Evolutionary conservation across 176 grass and related monocot species (phyloP).

Genomic region (Hordeum marinum): DNA sequence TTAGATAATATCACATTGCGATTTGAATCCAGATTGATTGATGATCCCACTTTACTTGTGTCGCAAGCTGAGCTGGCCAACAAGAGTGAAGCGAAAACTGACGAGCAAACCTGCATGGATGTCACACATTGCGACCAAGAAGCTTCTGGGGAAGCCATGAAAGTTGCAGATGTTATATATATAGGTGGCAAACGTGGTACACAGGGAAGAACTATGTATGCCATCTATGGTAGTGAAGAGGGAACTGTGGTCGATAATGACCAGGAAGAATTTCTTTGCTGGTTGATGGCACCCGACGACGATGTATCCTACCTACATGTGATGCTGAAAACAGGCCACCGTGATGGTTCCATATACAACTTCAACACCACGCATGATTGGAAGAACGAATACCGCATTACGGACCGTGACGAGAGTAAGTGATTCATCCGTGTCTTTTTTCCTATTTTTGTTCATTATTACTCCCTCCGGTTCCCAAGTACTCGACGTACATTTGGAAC

Average conservation of each 20-base stretch:
- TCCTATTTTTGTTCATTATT: not conserved
- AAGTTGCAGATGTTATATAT: not conserved
- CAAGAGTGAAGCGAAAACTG: not conserved
- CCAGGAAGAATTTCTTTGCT: not conserved
- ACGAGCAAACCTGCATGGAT: not conserved
- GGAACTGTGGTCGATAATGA: too few relatives aligned
- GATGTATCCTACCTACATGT: not conserved
- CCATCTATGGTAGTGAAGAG: not conserved
- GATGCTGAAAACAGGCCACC: slow-evolving; percentile 1
- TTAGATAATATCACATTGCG: too few relatives aligned
- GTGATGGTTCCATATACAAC: slow-evolving; percentile 13
- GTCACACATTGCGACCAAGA: not conserved
- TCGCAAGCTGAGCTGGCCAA: not conserved
- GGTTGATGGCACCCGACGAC: not conserved
- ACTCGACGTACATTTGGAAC: not conserved
- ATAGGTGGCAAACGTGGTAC: not conserved
- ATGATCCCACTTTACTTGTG: too few relatives aligned
- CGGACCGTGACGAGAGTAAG: slow-evolving; percentile 18
- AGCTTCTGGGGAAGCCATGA: not conserved
- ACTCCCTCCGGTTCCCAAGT: too few relatives aligned
- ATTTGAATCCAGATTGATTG: too few relatives aligned
- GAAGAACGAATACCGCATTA: not conserved
- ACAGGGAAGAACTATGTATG: not conserved
- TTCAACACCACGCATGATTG: not conserved
- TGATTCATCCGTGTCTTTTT: not conserved